These are phyloP conservation scores for Kluyveromyces starmeri DNA, from an alignment of 805 yeast species.

Conservation along the genomic window DNA sequence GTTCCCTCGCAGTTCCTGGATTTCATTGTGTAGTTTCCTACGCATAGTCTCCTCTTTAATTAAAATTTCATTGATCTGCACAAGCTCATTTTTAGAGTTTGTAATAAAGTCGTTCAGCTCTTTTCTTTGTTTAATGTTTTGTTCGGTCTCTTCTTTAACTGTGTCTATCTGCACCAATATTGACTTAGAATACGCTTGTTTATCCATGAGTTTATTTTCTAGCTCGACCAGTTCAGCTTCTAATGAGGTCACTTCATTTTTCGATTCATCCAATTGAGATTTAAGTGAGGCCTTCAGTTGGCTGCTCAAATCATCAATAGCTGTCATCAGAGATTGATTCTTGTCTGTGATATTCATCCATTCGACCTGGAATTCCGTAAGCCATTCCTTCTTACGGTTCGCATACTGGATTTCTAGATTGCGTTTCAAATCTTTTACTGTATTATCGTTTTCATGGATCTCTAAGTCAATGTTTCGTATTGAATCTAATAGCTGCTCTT, in stretches of 20 bases:
- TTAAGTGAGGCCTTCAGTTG: slow-evolving; percentile 11
- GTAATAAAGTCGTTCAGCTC: slow-evolving; percentile 21
- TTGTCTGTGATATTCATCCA: slow-evolving; percentile 25
- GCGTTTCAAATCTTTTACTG: slow-evolving; percentile 10
- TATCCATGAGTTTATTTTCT: slow-evolving; percentile 17
- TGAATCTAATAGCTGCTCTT: slow-evolving; percentile 20
- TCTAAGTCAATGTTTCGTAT: slow-evolving; percentile 26
- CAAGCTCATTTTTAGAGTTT: slow-evolving; percentile 26
- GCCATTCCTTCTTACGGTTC: slow-evolving; percentile 18
- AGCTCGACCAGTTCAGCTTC: slow-evolving; percentile 14
- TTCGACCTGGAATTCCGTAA: slow-evolving; percentile 17
- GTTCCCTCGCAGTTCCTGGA: slow-evolving; percentile 87
- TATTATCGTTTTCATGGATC: slow-evolving; percentile 16
- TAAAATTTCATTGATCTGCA: slow-evolving; percentile 31
- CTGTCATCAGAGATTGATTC: slow-evolving; percentile 18
- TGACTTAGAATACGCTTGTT: slow-evolving; percentile 16
- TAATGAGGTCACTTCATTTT: slow-evolving; percentile 8
- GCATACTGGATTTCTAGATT: slow-evolving; percentile 16
- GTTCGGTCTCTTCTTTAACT: slow-evolving; percentile 9
- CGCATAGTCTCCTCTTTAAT: slow-evolving; percentile 46
- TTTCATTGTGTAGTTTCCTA: slow-evolving; percentile 55
- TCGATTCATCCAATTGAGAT: slow-evolving; percentile 10
- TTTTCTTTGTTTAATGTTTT: slow-evolving; percentile 9
- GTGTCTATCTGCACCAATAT: slow-evolving; percentile 23
- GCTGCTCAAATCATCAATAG: slow-evolving; percentile 19